Evolutionary conservation across 2,329 filamentous ascomycete species (phyloP), one percentile per base, ranked within the genome.

Genomic region (Ophiosphaerella narmari): DNA sequence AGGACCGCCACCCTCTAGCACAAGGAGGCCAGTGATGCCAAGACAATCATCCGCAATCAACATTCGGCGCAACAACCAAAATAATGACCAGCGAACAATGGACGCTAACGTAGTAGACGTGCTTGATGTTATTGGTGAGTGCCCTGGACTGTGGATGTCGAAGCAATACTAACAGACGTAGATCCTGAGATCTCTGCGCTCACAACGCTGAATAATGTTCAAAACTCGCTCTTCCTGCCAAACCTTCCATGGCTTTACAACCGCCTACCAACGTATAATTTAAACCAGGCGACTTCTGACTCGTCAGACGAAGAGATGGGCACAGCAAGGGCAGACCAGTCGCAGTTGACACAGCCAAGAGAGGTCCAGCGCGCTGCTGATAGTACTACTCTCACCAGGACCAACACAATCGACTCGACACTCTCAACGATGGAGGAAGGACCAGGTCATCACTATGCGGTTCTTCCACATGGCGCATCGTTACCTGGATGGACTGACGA

Each of bases 221-320:
- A 95, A 66, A 96, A 96, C 69, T 94, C 90, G 0, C 82, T 96
- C 2, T 95, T 95, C 71, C 77, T 95, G 1, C 91, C 91, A 0
- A 87, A 91, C 57, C 77, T 95, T 24, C 90, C 90, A 29, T 78
- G 80, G 50, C 84, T 85, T 57, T 66, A 94, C 48, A 93, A 94
- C 62, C 84, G 91, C 43, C 82, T 86, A 53, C 89, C 90, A 2
- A 91, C 89, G 0, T 95, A 93, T 68, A 84, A 85, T 39, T 79
- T 94, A 8, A 85, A 85, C 3, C 80, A 81, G 32, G 76, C 67
- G 26, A 69, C 71, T 52, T 63, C 63, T 55, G 53, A 56, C 39
- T 66, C 72, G 35, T 67, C 57, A 7, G 65, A 68, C 36, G 67
- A 68, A 44, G 66, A 67, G 39, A 54, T 52, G 41, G 59, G 55